phyloP scores from a whole-genome alignment of 352 stramenopile species.

The Phytophthora pini region DNA sequence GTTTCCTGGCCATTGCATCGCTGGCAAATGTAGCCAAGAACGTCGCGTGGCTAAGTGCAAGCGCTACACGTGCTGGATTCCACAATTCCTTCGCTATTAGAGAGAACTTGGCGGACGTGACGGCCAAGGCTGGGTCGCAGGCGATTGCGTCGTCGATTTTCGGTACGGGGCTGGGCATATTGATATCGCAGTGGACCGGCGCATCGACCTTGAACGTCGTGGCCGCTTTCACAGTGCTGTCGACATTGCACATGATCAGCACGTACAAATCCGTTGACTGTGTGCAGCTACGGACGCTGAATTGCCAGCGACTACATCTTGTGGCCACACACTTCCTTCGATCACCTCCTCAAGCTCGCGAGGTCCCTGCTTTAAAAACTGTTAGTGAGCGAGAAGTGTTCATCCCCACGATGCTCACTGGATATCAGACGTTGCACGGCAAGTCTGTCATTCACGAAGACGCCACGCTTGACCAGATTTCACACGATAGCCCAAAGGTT shows the following conservation, averaged over 20 bases:
- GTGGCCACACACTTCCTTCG: slow-evolving; percentile 55
- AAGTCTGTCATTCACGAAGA: slow-evolving; percentile 57
- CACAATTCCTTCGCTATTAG: slow-evolving; percentile 92
- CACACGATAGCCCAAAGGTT: slow-evolving; percentile 41
- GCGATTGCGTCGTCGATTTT: slow-evolving; percentile 93
- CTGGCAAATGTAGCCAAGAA: slow-evolving; percentile 95
- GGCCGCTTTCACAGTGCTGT: slow-evolving; percentile 58
- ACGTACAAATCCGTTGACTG: slow-evolving; percentile 66
- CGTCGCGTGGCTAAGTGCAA: slow-evolving; percentile 95
- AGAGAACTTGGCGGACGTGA: slow-evolving; percentile 97
- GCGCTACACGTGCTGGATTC: slow-evolving; percentile 93
- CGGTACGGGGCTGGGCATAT: slow-evolving; percentile 69
- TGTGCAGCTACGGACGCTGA: slow-evolving; percentile 73
- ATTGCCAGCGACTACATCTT: slow-evolving; percentile 70
- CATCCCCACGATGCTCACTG: slow-evolving; percentile 58
- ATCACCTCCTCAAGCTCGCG: neutral
- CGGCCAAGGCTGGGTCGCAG: slow-evolving; percentile 95
- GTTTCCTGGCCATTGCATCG: slow-evolving; percentile 92
- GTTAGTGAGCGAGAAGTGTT: slow-evolving; percentile 64
- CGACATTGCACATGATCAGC: slow-evolving; percentile 57
- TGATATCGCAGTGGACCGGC: slow-evolving; percentile 66
- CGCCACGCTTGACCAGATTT: slow-evolving; percentile 54
- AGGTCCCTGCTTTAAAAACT: slow-evolving; percentile 32
- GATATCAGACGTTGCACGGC: slow-evolving; percentile 57
- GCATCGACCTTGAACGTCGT: slow-evolving; percentile 58